These are phyloP conservation scores for Globisporangium carolinianum DNA, from an alignment of 352 stramenopile genomes.

Conservation along the genomic window DNA sequence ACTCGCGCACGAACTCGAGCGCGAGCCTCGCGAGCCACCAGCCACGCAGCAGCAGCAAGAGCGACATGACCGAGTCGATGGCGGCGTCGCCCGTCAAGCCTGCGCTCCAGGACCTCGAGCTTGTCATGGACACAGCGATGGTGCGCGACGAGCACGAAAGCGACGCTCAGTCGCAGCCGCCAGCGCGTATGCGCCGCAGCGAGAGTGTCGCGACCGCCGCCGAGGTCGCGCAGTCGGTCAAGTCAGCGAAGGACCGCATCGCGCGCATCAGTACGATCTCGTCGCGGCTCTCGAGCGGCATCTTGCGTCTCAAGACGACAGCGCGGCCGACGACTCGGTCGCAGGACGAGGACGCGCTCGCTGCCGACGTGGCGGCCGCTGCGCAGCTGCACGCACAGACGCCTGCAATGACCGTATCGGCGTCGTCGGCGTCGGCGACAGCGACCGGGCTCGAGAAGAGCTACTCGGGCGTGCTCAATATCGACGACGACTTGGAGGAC, in stretches of 20 bases:
- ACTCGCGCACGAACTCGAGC: constrained; percentile 4
- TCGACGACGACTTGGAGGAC: constrained; percentile 12
- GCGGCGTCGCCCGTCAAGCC: constrained; percentile 6
- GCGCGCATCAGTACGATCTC: constrained; percentile 62
- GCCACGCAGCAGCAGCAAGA: constrained; percentile 20
- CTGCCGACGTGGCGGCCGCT: neutral
- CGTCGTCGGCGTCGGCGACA: constrained; percentile 9
- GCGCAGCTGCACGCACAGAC: neutral
- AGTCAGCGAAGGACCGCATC: constrained; percentile 47
- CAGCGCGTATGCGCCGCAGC: constrained; percentile 3
- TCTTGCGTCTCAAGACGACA: constrained; percentile 36
- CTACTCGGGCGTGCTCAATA: constrained; percentile 9
- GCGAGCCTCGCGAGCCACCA: neutral
- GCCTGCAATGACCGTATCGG: constrained; percentile 12
- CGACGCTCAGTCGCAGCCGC: constrained; percentile 3
- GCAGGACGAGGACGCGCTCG: constrained; percentile 9
- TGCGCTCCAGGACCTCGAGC: constrained; percentile 10
- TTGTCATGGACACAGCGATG: constrained; percentile 18
- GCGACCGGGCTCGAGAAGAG: constrained; percentile 15
- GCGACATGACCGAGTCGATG: constrained; percentile 23
- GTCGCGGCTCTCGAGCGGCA: constrained; percentile 63
- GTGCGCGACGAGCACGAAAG: constrained; percentile 12
- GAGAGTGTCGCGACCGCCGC: constrained; percentile 14
- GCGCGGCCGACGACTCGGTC: constrained; percentile 10
- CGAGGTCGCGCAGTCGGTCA: constrained; percentile 49